These are phyloP conservation scores for Cystobasidium sp. DNA, from an alignment of 1,284 basidiomycete species.

Conservation along the genomic window DNA sequence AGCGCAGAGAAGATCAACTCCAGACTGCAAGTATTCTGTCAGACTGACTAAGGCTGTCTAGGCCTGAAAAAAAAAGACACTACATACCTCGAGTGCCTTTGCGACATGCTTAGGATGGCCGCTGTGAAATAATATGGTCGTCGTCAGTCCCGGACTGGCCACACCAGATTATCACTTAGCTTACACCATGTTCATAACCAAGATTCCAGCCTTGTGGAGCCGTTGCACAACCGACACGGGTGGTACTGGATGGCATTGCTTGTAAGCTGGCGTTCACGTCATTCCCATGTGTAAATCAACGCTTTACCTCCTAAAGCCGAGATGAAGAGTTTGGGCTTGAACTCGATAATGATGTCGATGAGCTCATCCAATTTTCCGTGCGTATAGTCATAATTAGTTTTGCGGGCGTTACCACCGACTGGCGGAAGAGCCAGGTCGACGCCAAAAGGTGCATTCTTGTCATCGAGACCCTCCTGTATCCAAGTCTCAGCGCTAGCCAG, in stretches of 20 bases:
- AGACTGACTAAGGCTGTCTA: background rate
- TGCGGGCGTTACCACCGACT: conserved; percentile 59
- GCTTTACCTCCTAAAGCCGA: conserved; percentile 67
- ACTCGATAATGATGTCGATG: conserved; percentile 83
- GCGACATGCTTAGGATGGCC: conserved; percentile 64
- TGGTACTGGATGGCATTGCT: conserved; percentile 65
- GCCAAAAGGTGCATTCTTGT: conserved; percentile 78
- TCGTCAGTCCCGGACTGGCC: background rate
- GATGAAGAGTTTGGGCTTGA: conserved; percentile 79
- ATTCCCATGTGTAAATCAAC: background rate
- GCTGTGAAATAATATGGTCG: conserved; percentile 11
- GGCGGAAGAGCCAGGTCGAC: conserved; percentile 84
- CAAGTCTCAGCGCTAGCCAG: conserved; percentile 53
- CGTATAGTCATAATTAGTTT: conserved; percentile 50
- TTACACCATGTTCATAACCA: conserved; percentile 83
- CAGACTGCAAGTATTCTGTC: background rate
- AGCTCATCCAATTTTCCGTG: conserved; percentile 62
- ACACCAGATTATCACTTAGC: background rate
- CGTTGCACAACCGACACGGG: conserved; percentile 74
- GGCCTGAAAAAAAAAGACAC: background rate
- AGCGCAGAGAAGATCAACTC: conserved; percentile 77
- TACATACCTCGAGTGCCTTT: conserved; percentile 32
- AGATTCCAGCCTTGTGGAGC: conserved; percentile 76
- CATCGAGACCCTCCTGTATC: conserved; percentile 63
- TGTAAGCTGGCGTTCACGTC: background rate